Conservation (phyloP, 2,329 filamentous ascomycete species). For the Ceratocystis variospora region DNA sequence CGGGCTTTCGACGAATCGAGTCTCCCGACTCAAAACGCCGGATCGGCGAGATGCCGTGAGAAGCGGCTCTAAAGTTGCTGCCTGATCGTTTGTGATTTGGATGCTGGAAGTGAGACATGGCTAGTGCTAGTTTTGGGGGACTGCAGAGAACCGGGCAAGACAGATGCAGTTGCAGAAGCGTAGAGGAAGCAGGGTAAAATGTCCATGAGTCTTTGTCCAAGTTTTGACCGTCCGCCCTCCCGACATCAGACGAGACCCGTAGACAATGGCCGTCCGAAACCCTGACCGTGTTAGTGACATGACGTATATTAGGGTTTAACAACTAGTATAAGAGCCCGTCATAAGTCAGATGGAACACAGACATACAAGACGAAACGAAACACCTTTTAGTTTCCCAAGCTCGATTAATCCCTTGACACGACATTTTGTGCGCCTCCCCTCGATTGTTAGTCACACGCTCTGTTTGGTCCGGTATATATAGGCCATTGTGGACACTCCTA, state of each 20-base stretch:
- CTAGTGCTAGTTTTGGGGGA: not conserved
- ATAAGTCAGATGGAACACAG: not conserved
- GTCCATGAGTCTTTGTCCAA: not conserved
- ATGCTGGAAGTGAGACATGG: not conserved
- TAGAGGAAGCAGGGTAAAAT: not conserved
- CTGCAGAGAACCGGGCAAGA: not conserved
- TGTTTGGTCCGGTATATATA: not conserved
- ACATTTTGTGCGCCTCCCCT: not conserved
- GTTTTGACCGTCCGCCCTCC: not conserved
- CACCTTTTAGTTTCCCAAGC: not conserved
- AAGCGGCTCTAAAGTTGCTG: not conserved
- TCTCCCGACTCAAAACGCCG: conserved; percentile 7
- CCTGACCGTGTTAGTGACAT: not conserved
- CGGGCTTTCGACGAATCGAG: conserved; percentile 15
- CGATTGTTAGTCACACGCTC: not conserved
- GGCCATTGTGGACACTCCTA: not conserved
- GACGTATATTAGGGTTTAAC: not conserved
- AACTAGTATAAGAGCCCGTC: not conserved
- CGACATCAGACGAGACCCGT: not conserved
- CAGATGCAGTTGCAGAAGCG: not conserved
- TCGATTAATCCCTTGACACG: not conserved
- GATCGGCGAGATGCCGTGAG: not conserved
- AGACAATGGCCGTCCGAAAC: not conserved
- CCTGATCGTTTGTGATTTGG: not conserved
- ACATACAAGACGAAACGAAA: not conserved